A percentile compares a stretch with the other conserved stretches of the same genome.
Conservation (phyloP, 495 filamentous ascomycete species). For the Venustampulla echinocandica region DNA sequence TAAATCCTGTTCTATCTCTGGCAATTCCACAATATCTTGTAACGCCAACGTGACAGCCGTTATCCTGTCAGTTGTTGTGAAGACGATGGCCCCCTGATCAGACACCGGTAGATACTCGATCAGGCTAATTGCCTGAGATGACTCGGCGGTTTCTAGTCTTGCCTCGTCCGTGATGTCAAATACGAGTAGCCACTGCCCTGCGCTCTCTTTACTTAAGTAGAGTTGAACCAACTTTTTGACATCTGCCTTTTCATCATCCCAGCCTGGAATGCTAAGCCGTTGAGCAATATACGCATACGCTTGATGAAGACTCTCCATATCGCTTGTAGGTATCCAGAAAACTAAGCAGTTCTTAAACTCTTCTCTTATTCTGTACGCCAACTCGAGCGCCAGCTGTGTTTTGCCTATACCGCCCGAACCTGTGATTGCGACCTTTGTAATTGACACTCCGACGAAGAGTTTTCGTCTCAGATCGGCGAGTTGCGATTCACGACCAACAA, state of each 20-base stretch:
- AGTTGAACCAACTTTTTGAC: constrained; percentile 20
- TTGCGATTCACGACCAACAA: constrained; percentile 15
- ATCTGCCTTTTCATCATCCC: constrained; percentile 20
- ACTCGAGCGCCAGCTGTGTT: constrained; percentile 42
- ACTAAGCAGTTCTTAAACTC: constrained; percentile 28
- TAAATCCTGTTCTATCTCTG: constrained; percentile 22
- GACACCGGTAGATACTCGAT: constrained; percentile 21
- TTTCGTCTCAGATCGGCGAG: constrained; percentile 12
- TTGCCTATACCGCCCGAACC: constrained; percentile 45
- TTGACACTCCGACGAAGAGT: constrained; percentile 12
- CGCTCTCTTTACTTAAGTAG: constrained; percentile 9
- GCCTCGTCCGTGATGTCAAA: constrained; percentile 27
- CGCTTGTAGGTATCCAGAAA: constrained; percentile 35
- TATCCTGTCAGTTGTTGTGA: constrained; percentile 15
- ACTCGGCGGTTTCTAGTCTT: constrained; percentile 6
- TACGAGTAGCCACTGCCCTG: constrained; percentile 28
- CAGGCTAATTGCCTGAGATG: constrained; percentile 15
- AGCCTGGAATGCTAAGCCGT: constrained; percentile 15
- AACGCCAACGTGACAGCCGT: constrained; percentile 11
- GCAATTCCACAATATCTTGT: constrained; percentile 25
- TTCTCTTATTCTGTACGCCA: constrained; percentile 34
- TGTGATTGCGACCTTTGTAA: constrained; percentile 27
- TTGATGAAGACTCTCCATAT: constrained; percentile 30
- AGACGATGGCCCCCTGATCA: constrained; percentile 10
- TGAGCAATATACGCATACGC: constrained; percentile 29